Conservation (phyloP, 2,329 filamentous ascomycete species). For the Beauveria asiatica region DNA sequence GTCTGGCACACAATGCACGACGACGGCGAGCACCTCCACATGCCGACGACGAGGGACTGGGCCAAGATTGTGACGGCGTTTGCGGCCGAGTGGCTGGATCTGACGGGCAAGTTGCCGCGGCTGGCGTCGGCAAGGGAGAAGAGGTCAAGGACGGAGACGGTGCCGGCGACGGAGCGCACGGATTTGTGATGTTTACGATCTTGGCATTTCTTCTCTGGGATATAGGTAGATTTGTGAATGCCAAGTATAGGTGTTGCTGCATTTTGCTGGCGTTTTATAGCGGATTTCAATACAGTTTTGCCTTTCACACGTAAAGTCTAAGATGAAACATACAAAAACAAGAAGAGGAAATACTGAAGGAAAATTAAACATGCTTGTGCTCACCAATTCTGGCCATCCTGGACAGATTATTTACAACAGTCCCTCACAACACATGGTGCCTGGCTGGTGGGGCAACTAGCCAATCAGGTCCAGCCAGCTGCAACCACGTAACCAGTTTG, state of each 20-base stretch:
- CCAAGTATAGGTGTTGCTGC: background rate
- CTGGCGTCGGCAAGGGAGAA: constrained; percentile 17
- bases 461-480: constrained; percentile 15
- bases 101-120: constrained; percentile 37
- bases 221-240: background rate
- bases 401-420: background rate
- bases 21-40: constrained; percentile 75
- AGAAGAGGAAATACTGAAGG: background rate
- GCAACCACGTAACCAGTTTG: constrained; percentile 18
- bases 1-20: constrained; percentile 87
- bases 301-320: background rate
- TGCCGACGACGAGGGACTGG: constrained; percentile 79
- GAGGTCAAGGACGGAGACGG: constrained; percentile 18
- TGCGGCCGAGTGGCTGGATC: constrained; percentile 83
- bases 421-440: background rate
- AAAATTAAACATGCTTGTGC: background rate
- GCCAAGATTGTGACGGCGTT: constrained; percentile 75
- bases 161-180: constrained; percentile 22
- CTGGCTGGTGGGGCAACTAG: background rate
- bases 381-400: background rate
- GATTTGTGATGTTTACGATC: constrained; percentile 21
- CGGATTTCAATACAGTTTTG: background rate
- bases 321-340: background rate
- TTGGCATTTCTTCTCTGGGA: background rate
- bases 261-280: constrained; percentile 3